Evolutionary conservation across 805 yeast genomes (phyloP).

Genomic region (Blastobotrys robertii): DNA sequence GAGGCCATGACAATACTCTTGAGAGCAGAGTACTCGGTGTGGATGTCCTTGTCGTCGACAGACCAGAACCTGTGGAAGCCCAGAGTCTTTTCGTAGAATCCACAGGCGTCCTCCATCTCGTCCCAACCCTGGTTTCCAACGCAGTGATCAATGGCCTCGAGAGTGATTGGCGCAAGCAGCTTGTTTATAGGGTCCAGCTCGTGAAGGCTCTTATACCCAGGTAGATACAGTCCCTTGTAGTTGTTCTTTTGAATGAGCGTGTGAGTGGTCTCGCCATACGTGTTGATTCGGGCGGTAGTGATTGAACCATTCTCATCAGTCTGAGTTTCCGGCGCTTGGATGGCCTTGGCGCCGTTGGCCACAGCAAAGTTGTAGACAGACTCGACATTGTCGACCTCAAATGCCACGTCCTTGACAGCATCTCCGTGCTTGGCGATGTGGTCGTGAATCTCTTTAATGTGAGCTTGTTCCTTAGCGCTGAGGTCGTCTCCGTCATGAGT

Average conservation of each 20-base stretch:
- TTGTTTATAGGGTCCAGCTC: constrained; percentile 16
- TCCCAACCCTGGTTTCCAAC: constrained; percentile 74
- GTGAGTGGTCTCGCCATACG: constrained; percentile 58
- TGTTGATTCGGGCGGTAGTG: constrained; percentile 40
- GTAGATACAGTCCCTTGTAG: constrained; percentile 41
- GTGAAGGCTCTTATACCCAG: constrained; percentile 32
- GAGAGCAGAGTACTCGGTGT: constrained; percentile 59
- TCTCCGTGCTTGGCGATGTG: constrained; percentile 58
- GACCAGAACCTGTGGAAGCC: constrained; percentile 80
- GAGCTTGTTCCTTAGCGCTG: constrained; percentile 16
- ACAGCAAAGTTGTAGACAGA: constrained; percentile 38
- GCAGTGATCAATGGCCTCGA: constrained; percentile 58
- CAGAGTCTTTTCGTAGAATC: constrained; percentile 49
- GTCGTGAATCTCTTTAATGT: constrained; percentile 33
- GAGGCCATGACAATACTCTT: constrained; percentile 72
- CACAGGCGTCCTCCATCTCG: constrained; percentile 48
- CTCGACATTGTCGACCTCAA: constrained; percentile 46
- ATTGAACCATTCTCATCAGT: constrained; percentile 44
- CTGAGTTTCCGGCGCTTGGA: constrained; percentile 21
- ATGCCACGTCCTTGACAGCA: constrained; percentile 69
- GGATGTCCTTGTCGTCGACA: constrained; percentile 69
- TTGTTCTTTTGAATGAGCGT: constrained; percentile 45
- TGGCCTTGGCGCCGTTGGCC: constrained; percentile 40
- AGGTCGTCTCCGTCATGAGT: constrained; percentile 16
- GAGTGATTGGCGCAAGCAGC: constrained; percentile 30